Evolutionary conservation across 345 rosid genomes (phyloP).

Genomic region (Durio zibethinus): DNA sequence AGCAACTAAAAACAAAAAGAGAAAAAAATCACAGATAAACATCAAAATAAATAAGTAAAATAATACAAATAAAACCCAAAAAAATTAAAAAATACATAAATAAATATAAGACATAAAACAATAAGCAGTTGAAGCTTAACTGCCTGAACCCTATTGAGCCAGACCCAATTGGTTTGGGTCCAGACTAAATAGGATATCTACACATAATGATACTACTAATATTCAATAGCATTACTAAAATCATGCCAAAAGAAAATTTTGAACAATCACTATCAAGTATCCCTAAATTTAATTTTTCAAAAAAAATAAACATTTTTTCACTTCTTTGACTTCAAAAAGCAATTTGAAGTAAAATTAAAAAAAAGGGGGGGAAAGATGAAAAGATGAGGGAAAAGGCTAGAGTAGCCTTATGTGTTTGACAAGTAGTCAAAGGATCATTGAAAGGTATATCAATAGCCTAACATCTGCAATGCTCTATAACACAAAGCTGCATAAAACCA

Average conservation of each 20-base stretch:
- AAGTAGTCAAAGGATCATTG: conserved; percentile 31
- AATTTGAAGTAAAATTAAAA: background rate
- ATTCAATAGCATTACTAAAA: conserved; percentile 5
- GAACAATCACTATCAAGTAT: background rate
- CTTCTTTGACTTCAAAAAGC: background rate
- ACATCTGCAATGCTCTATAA: conserved; percentile 9
- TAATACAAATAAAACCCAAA: too few relatives aligned
- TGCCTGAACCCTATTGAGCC: too few relatives aligned
- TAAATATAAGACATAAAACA: too few relatives aligned
- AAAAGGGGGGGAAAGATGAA: background rate
- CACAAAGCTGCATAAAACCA: conserved; percentile 13
- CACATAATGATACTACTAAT: conserved; percentile 3
- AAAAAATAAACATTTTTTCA: background rate
- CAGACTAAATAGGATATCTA: too few relatives aligned
- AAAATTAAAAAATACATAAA: too few relatives aligned
- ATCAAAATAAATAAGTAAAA: too few relatives aligned
- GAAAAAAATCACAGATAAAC: too few relatives aligned
- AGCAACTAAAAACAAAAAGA: too few relatives aligned
- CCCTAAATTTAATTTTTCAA: background rate
- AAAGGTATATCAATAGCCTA: conserved; percentile 14
- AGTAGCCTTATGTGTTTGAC: conserved; percentile 21
- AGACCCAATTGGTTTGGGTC: too few relatives aligned
- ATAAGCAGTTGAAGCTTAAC: too few relatives aligned
- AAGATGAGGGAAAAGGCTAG: conserved; percentile 7
- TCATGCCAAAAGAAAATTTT: background rate